These are phyloP conservation scores for Mycosphaerella sp. DNA, from an alignment of 2,329 filamentous ascomycete genomes.

Conservation along the genomic window DNA sequence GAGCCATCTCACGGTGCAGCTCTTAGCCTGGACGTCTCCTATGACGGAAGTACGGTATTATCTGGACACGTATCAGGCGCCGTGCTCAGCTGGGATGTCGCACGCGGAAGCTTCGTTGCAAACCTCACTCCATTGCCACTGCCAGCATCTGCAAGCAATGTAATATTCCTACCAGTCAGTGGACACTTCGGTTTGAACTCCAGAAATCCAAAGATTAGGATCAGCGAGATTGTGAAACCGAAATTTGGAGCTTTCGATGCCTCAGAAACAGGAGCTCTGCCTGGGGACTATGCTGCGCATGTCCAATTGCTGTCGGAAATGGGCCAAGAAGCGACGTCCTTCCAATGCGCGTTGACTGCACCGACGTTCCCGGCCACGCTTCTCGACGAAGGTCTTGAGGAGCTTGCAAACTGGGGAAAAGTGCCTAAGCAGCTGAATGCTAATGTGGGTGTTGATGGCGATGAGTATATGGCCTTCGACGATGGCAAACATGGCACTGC, in stretches of 20 bases:
- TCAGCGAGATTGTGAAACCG: slow-evolving; percentile 65
- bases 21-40: slow-evolving; percentile 65
- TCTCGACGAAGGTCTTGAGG: slow-evolving; percentile 32
- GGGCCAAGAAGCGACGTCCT: slow-evolving; percentile 26
- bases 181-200: slow-evolving; percentile 34
- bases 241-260: slow-evolving; percentile 52
- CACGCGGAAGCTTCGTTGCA: slow-evolving; percentile 59
- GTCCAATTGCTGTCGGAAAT: slow-evolving; percentile 50
- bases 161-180: slow-evolving; percentile 63
- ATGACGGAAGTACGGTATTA: slow-evolving; percentile 72
- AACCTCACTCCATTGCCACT: slow-evolving; percentile 57
- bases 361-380: slow-evolving; percentile 37
- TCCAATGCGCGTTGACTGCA: slow-evolving; percentile 40
- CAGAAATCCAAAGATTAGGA: slow-evolving; percentile 23
- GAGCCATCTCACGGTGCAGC: slow-evolving; percentile 55
- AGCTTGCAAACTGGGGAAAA: slow-evolving; percentile 36
- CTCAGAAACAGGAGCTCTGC: slow-evolving; percentile 34
- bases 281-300: slow-evolving; percentile 58
- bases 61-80: slow-evolving; percentile 78
- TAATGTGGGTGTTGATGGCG: slow-evolving; percentile 12
- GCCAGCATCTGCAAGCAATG: slow-evolving; percentile 75
- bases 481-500: slow-evolving; percentile 6
- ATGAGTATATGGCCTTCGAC: slow-evolving; percentile 38
- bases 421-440: slow-evolving; percentile 4
- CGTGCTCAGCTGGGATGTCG: slow-evolving; percentile 73